Percentiles rank a stretch among this genome's conserved stretches.
Conservation (phyloP, 2,329 filamentous ascomycete species). For the Cercospora zeina region DNA sequence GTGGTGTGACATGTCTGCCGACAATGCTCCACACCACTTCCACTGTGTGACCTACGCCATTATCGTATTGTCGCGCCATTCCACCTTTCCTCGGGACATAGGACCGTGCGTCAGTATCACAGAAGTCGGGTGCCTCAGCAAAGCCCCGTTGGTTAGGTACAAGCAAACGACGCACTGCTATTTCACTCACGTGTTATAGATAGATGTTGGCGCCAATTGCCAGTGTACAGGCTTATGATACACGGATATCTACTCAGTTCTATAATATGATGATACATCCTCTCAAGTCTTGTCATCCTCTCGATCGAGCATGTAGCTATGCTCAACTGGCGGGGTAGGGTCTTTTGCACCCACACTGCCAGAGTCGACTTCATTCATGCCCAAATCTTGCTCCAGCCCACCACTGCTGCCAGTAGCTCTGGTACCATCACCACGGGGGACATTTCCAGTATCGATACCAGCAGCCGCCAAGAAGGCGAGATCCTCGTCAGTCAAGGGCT, state of each 20-base stretch:
- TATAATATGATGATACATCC: not conserved
- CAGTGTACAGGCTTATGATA: not conserved
- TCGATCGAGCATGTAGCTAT: not conserved
- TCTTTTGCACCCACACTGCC: not conserved
- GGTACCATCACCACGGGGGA: not conserved
- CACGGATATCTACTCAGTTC: not conserved
- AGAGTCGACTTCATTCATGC: not conserved
- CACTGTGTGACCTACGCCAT: too few relatives aligned
- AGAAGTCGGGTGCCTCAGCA: too few relatives aligned
- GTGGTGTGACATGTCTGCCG: conserved; percentile 20
- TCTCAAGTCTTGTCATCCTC: not conserved
- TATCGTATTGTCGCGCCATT: too few relatives aligned
- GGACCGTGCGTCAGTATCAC: too few relatives aligned
- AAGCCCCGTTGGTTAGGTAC: too few relatives aligned
- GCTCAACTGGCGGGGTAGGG: not conserved
- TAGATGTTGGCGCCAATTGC: not conserved
- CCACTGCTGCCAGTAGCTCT: too few relatives aligned
- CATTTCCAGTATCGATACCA: not conserved
- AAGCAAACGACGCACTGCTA: too few relatives aligned
- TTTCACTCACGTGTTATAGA: too few relatives aligned
- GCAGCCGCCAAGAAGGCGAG: not conserved
- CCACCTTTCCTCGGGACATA: too few relatives aligned
- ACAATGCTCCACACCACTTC: conserved; percentile 11
- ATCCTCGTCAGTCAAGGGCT: not conserved
- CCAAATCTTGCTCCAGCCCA: not conserved